Percentiles rank a stretch among this genome's conserved stretches.
phyloP scores from a whole-genome alignment of 2,329 filamentous ascomycete genomes.

The Fusarium staphyleae region DNA sequence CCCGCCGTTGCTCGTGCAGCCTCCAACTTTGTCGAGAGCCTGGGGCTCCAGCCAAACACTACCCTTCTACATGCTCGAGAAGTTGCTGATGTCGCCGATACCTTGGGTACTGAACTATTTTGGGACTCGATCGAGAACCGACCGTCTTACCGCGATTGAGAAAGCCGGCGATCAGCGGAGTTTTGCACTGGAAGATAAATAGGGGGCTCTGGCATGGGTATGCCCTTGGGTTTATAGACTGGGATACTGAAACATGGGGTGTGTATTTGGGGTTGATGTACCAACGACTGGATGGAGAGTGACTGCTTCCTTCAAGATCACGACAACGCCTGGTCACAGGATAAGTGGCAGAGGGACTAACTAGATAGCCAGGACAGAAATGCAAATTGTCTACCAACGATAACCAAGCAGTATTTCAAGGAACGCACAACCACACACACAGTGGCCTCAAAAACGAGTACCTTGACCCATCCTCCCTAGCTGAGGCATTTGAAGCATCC shows the following conservation, averaged over 20 bases:
- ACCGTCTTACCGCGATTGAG: not conserved
- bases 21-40: not conserved
- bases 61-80: not conserved
- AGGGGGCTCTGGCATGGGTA: too few relatives aligned
- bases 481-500: constrained; percentile 9
- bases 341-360: too few relatives aligned
- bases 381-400: constrained; percentile 7
- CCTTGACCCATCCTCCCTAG: constrained; percentile 7
- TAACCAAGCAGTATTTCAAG: constrained; percentile 16
- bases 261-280: too few relatives aligned
- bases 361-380: not conserved
- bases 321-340: too few relatives aligned
- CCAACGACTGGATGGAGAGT: too few relatives aligned
- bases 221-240: too few relatives aligned
- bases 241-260: too few relatives aligned
- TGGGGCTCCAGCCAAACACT: not conserved
- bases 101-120: not conserved
- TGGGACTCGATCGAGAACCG: constrained; percentile 3
- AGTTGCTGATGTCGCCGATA: not conserved
- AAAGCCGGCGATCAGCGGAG: not conserved
- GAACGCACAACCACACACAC: constrained; percentile 7
- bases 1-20: not conserved
- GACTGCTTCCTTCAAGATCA: too few relatives aligned
- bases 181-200: not conserved
- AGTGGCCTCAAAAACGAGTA: constrained; percentile 5